phyloP scores from a whole-genome alignment of 2,329 filamentous ascomycete species.

The Nigrospora oryzae region DNA sequence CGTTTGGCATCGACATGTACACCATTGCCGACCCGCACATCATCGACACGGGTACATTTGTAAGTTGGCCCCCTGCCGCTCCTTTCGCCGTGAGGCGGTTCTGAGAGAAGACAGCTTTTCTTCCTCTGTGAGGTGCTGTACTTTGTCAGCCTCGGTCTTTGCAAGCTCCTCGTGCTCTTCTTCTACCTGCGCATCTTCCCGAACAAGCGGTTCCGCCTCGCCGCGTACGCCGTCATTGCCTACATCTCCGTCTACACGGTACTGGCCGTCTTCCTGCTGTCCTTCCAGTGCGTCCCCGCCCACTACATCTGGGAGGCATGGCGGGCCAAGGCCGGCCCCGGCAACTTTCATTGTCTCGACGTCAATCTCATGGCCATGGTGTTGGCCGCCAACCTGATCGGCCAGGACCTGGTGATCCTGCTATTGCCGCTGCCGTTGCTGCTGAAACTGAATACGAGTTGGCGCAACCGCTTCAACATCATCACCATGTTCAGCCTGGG shows the following conservation, averaged over 20 bases:
- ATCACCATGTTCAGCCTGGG: constrained; percentile 29
- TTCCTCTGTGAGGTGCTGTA: constrained; percentile 25
- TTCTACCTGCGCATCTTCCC: constrained; percentile 24
- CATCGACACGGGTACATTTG: constrained; percentile 21
- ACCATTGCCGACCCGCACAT: constrained; percentile 13
- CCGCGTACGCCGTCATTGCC: constrained; percentile 13
- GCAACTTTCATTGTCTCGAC: constrained; percentile 18
- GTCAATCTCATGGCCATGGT: constrained; percentile 21
- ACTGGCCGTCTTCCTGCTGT: constrained; percentile 20
- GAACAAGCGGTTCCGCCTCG: constrained; percentile 16
- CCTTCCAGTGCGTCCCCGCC: constrained; percentile 27
- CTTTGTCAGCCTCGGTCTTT: constrained; percentile 17
- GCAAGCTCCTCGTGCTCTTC: constrained; percentile 22
- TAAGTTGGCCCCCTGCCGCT: constrained; percentile 5
- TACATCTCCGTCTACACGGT: constrained; percentile 16
- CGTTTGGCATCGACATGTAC: constrained; percentile 29
- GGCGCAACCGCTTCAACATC: constrained; percentile 17
- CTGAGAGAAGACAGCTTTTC: constrained; percentile 14
- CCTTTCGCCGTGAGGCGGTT: not conserved
- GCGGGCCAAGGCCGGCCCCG: constrained; percentile 13
- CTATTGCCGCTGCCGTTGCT: constrained; percentile 24
- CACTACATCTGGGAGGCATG: constrained; percentile 22
- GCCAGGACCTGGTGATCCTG: constrained; percentile 24
- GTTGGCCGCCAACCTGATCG: constrained; percentile 21
- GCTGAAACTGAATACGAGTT: constrained; percentile 16